These are phyloP conservation scores for Vicia faba DNA, from an alignment of 306 rosid genomes.

Conservation along the genomic window DNA sequence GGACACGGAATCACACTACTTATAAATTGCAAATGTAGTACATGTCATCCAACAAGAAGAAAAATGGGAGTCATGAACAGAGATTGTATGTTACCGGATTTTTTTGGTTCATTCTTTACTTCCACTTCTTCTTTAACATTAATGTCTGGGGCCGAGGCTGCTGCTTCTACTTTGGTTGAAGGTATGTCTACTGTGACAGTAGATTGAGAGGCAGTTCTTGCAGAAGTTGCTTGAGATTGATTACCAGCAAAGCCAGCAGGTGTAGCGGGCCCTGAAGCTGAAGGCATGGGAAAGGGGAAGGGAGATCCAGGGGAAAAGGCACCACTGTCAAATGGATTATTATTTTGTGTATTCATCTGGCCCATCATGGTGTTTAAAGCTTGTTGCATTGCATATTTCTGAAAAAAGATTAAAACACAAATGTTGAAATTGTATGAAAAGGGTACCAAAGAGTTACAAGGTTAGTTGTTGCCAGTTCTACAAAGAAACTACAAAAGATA, in stretches of 20 bases:
- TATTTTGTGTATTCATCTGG: slow-evolving; percentile 80
- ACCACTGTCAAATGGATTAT: slow-evolving; percentile 56
- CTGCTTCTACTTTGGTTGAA: slow-evolving; percentile 58
- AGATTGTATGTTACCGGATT: slow-evolving; percentile 58
- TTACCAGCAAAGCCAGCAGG: slow-evolving; percentile 38
- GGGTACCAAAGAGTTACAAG: neutral
- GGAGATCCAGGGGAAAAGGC: slow-evolving; percentile 71
- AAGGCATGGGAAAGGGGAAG: slow-evolving; percentile 74
- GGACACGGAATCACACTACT: slow-evolving; percentile 14
- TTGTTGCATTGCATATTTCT: slow-evolving; percentile 99
- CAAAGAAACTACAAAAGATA: slow-evolving; percentile 20
- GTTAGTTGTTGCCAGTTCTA: slow-evolving; percentile 21
- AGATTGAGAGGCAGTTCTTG: slow-evolving; percentile 53
- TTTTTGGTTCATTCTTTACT: slow-evolving; percentile 54
- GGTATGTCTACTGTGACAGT: slow-evolving; percentile 73
- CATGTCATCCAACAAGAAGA: slow-evolving; percentile 28
- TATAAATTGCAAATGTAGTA: slow-evolving; percentile 34
- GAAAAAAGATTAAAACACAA: slow-evolving; percentile 38
- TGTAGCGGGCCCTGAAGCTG: slow-evolving; percentile 53
- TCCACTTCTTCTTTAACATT: slow-evolving; percentile 50
- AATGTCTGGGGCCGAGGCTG: slow-evolving; percentile 43
- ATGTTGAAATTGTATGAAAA: slow-evolving; percentile 28
- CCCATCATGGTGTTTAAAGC: slow-evolving; percentile 96
- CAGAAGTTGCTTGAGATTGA: slow-evolving; percentile 41
- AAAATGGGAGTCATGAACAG: slow-evolving; percentile 15